Conservation (phyloP, 2,329 filamentous ascomycete species). For the Diplocarpon mali region DNA sequence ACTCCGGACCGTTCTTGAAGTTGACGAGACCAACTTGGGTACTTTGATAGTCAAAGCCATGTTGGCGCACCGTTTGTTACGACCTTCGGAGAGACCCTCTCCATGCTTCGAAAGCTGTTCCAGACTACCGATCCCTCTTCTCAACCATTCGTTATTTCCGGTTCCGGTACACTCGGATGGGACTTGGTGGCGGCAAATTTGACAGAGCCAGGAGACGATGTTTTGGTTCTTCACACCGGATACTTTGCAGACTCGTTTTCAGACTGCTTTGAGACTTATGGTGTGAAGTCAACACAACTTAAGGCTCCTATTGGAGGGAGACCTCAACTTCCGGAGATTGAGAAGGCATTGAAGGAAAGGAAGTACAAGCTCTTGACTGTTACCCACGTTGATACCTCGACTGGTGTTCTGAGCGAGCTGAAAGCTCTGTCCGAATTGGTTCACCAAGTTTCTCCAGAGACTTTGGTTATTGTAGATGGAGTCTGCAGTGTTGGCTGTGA, state of each 20-base stretch:
- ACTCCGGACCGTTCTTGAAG: not conserved
- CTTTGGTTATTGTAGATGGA: slow-evolving; percentile 84
- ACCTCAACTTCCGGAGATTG: slow-evolving; percentile 77
- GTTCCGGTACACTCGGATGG: slow-evolving; percentile 93
- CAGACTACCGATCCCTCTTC: slow-evolving; percentile 71
- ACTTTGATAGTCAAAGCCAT: slow-evolving; percentile 67
- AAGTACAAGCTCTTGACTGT: slow-evolving; percentile 91
- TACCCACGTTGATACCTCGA: slow-evolving; percentile 96
- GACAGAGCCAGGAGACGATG: slow-evolving; percentile 79
- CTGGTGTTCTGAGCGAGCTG: slow-evolving; percentile 86
- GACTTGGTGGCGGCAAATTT: slow-evolving; percentile 93
- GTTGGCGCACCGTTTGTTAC: slow-evolving; percentile 82
- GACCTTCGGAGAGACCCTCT: slow-evolving; percentile 80
- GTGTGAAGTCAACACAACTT: slow-evolving; percentile 79
- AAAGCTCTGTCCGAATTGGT: slow-evolving; percentile 75
- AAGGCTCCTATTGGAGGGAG: slow-evolving; percentile 81
- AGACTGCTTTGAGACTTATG: slow-evolving; percentile 84
- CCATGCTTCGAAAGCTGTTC: slow-evolving; percentile 86
- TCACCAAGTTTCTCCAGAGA: slow-evolving; percentile 78
- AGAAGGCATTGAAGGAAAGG: slow-evolving; percentile 79
- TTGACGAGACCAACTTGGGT: slow-evolving; percentile 11
- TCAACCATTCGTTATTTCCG: slow-evolving; percentile 88
- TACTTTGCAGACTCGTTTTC: slow-evolving; percentile 97
- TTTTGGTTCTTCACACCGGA: slow-evolving; percentile 85
- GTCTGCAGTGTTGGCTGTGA: slow-evolving; percentile 96